A percentile compares a stretch with the other conserved stretches of the same genome.
Evolutionary conservation across 306 rosid genomes (phyloP).

Genomic region (Castanospermum australe): DNA sequence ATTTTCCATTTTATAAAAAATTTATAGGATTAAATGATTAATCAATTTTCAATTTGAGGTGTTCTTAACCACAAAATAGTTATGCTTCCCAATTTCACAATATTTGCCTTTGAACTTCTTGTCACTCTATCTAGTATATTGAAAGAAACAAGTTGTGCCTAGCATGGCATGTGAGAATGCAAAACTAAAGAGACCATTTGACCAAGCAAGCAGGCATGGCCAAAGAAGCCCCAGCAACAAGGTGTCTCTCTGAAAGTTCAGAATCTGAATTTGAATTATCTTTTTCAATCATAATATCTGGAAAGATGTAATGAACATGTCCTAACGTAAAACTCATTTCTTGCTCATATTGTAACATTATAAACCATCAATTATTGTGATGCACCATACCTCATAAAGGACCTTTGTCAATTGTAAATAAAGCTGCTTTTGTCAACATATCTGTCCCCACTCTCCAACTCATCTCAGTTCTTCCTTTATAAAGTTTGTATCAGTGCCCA

Average conservation of each 20-base stretch:
- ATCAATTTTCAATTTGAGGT: too few relatives aligned
- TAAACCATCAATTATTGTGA: conserved; percentile 28
- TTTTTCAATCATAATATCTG: neutral
- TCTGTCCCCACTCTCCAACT: conserved; percentile 7
- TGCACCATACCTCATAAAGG: neutral
- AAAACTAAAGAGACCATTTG: neutral
- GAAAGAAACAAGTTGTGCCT: neutral
- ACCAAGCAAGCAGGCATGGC: neutral
- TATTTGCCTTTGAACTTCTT: neutral
- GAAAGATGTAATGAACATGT: conserved; percentile 1
- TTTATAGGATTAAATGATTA: too few relatives aligned
- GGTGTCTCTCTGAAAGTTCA: neutral
- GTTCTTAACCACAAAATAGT: too few relatives aligned
- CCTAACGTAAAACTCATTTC: conserved; percentile 4
- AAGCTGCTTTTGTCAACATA: neutral
- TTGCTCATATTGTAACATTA: conserved; percentile 2
- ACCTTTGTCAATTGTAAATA: neutral
- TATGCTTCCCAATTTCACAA: neutral
- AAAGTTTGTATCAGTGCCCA: neutral
- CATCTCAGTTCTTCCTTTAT: neutral
- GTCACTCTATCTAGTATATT: neutral
- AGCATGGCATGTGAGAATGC: conserved; percentile 19
- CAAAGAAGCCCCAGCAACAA: conserved; percentile 8
- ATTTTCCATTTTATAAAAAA: too few relatives aligned
- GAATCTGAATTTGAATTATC: neutral